Evolutionary conservation across 78 protist species (phyloP).

Genomic region (slime mould (Dictyostelium discoideum)): dicty_2.7 NC_007090.3:5380001-5380500

Average conservation of each 20-base stretch:
- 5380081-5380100: constrained; percentile 63
- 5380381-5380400: constrained; percentile 71
- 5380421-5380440: neutral
- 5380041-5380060: neutral
- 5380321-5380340: constrained; percentile 38
- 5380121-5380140: constrained; percentile 46
- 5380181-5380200: neutral
- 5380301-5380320: constrained; percentile 53
- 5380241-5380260: constrained; percentile 1
- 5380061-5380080: neutral
- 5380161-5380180: constrained; percentile 71
- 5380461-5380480: constrained; percentile 1
- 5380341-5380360: constrained; percentile 31
- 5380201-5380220: neutral
- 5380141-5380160: constrained; percentile 79
- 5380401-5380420: constrained; percentile 64
- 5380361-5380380: constrained; percentile 53
- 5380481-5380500: neutral
- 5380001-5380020: neutral
- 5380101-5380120: constrained; percentile 66
- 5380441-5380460: constrained; percentile 25
- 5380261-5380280: constrained; percentile 22
- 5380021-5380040: constrained; percentile 5
- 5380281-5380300: constrained; percentile 63
- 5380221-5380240: constrained; percentile 3